phyloP scores from a whole-genome alignment of 768 basidiomycete genomes.

The Filobasidium wieringae region DNA sequence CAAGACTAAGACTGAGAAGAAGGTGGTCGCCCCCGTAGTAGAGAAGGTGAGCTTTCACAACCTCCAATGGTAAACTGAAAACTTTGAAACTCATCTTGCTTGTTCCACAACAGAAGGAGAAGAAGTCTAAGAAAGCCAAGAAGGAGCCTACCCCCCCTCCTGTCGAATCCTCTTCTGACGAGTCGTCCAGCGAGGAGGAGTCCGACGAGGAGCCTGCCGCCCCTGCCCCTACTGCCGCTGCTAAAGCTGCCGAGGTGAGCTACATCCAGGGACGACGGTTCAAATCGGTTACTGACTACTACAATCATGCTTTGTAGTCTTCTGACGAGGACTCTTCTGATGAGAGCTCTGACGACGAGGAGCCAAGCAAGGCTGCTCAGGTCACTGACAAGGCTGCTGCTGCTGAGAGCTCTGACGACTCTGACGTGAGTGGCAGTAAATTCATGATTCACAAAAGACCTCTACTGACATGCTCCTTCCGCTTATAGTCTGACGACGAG shows the following conservation, averaged over 20 bases:
- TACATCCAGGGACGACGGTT: neutral
- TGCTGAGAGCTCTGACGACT: conserved; percentile 36
- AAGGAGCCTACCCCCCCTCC: conserved; percentile 27
- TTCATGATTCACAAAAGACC: neutral
- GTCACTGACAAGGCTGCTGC: conserved; percentile 27
- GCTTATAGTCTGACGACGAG: conserved; percentile 22
- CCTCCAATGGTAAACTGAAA: neutral
- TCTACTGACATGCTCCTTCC: neutral
- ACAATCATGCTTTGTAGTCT: neutral
- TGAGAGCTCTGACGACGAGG: conserved; percentile 41
- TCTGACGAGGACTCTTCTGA: conserved; percentile 21
- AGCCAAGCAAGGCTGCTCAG: conserved; percentile 50
- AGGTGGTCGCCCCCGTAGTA: conserved; percentile 5
- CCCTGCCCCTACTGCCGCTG: conserved; percentile 14
- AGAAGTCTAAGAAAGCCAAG: conserved; percentile 29
- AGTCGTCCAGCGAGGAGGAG: conserved; percentile 20
- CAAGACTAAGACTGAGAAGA: conserved; percentile 8
- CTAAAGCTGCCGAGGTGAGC: conserved; percentile 10
- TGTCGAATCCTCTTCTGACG: conserved; percentile 13
- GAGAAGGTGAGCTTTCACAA: conserved; percentile 6
- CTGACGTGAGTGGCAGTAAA: conserved; percentile 27
- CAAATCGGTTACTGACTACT: neutral
- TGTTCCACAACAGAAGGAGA: neutral
- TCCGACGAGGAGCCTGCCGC: conserved; percentile 18
- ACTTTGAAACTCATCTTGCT: neutral